Percentiles rank a stretch among this genome's conserved stretches.
These are phyloP conservation scores for Russula olivacea DNA, from an alignment of 768 basidiomycete species.

Conservation along the genomic window DNA sequence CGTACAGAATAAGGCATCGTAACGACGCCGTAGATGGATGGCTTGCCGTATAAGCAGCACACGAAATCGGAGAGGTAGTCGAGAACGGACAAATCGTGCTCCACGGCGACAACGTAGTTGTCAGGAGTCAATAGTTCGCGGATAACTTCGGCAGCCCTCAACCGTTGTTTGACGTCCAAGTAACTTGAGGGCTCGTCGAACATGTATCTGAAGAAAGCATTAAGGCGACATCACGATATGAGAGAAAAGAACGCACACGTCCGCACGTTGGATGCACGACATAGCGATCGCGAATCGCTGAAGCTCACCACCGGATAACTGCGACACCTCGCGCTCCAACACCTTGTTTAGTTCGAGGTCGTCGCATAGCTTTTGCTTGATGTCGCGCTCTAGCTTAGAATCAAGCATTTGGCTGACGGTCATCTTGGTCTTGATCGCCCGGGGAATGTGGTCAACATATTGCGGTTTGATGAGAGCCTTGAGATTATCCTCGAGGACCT, in stretches of 20 bases:
- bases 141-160: conserved; percentile 93
- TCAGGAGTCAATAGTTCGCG: conserved; percentile 75
- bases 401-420: conserved; percentile 90
- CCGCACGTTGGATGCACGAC: conserved; percentile 90
- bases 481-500: conserved; percentile 96
- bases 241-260: conserved; percentile 61
- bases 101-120: conserved; percentile 94
- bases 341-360: conserved; percentile 86
- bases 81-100: conserved; percentile 97
- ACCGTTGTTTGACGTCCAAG: conserved; percentile 91
- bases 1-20: conserved; percentile 98
- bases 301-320: conserved; percentile 93
- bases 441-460: conserved; percentile 98
- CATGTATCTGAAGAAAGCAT: conserved; percentile 55
- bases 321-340: conserved; percentile 73
- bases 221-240: conserved; percentile 3
- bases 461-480: conserved; percentile 99
- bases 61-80: conserved; percentile 99
- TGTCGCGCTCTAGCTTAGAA: conserved; percentile 81
- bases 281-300: conserved; percentile 98
- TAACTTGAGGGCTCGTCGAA: conserved; percentile 99
- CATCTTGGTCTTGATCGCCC: conserved; percentile 86
- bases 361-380: conserved; percentile 80
- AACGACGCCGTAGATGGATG: conserved; percentile 96
- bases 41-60: conserved; percentile 96